Evolutionary conservation across 306 rosid genomes (phyloP).

Genomic region (Ochetophila trinervis): DNA sequence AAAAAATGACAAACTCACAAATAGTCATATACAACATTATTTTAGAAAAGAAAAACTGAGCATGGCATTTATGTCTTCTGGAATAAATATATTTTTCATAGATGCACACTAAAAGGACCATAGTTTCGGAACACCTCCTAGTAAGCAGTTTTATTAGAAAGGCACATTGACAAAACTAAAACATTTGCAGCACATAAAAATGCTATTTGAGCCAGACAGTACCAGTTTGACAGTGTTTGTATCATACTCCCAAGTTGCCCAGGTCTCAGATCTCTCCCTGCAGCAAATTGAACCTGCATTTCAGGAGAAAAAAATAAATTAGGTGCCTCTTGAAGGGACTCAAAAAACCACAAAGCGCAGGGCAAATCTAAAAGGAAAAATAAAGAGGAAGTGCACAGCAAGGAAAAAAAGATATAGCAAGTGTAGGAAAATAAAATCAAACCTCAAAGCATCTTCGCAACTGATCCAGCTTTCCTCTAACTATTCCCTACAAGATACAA

Average conservation of each 20-base stretch:
- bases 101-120: background rate
- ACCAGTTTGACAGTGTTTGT: conserved; percentile 89
- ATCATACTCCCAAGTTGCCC: conserved; percentile 91
- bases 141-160: conserved; percentile 4
- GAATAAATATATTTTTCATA: background rate
- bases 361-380: background rate
- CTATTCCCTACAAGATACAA: conserved; percentile 63
- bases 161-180: background rate
- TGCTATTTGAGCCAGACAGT: conserved; percentile 24
- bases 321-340: background rate
- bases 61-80: no score
- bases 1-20: background rate
- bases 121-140: background rate
- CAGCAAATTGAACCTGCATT: conserved; percentile 93
- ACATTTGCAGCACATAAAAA: background rate
- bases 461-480: conserved; percentile 93
- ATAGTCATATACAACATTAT: no score
- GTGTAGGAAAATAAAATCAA: conserved; percentile 15
- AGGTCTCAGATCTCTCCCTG: conserved; percentile 95
- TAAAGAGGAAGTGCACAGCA: conserved; percentile 2
- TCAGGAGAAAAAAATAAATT: conserved; percentile 19
- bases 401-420: conserved; percentile 10
- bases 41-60: no score
- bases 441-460: conserved; percentile 96
- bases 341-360: background rate